Evolutionary conservation across 1,139 yeast genomes (phyloP), one percentile per base, ranked within the genome.

Genomic region (Pichia terricola): DNA sequence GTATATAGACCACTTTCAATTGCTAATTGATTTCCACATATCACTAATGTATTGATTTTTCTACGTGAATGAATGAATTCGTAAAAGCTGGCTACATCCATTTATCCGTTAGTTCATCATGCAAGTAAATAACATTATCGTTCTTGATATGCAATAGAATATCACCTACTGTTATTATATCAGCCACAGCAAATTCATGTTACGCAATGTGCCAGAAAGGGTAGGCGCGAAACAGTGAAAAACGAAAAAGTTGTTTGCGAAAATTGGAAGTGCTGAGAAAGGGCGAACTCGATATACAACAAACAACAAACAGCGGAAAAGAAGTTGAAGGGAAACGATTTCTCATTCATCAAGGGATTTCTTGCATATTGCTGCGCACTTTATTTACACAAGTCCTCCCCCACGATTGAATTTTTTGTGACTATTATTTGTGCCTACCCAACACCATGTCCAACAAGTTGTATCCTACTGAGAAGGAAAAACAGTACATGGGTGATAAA

Each of bases 401-500:
- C 22, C 22, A 16, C 22, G 22, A 16, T 16, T 16, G 22, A 16
- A 16, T 16, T 16, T 16, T 16, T 16, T 16, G 22, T 16, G 22
- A 16, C 22, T 16, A 16, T 16, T 16, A 16, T 16, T 16, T 16
- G 22, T 16, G 22, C 22, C 22, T 16, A 16, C 22, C 22, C 22
- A 16, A 16, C 22, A 30, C 32, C 32, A 30, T 30, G 32, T 30
- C 32, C 9, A 10, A 10, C 32, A 22, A n/a, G 25, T 6, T 7
- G 9, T 43, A 32, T 35, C 25, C 38, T n/a, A 43, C 54, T 3
- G 55, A 51, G 25, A 44, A 49, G 37, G 57, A 57, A 40, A 53
- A 47, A 41, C 44, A 46, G 37, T 38, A 41, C 31, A 45, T 57
- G 55, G 51, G 52, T 25, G 43, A 43, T 27, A 44, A 41, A 26